These are phyloP conservation scores for Trypanosoma vivax DNA, from an alignment of 208 protist genomes.

Conservation along the genomic window DNA sequence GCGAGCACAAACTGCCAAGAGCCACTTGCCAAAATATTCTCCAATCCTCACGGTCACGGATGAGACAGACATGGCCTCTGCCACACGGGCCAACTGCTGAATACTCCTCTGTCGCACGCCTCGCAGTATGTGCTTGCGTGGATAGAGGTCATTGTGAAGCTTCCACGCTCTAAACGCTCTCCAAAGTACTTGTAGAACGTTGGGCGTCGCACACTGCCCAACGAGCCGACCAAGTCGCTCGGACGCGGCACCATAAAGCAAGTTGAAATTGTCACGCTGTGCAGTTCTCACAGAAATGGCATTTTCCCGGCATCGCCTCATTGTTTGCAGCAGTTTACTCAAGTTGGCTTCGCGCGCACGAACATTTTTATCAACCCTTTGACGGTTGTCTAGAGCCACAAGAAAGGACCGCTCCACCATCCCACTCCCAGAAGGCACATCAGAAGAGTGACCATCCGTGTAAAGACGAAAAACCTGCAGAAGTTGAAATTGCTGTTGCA, in stretches of 20 bases:
- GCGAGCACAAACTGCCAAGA: neutral
- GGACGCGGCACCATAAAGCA: slow-evolving; percentile 27
- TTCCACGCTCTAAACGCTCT: slow-evolving; percentile 42
- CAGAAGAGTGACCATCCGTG: neutral
- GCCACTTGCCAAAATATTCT: slow-evolving; percentile 20
- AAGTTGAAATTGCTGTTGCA: slow-evolving; percentile 17
- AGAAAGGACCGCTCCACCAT: neutral
- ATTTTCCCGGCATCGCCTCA: slow-evolving; percentile 39
- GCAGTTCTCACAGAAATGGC: slow-evolving; percentile 45
- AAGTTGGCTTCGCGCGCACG: slow-evolving; percentile 29
- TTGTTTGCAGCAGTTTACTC: slow-evolving; percentile 37
- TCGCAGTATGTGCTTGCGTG: slow-evolving; percentile 44
- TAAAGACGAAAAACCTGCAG: slow-evolving; percentile 1
- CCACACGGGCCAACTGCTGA: slow-evolving; percentile 9
- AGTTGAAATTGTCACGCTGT: slow-evolving; percentile 59
- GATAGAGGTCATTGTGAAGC: slow-evolving; percentile 34
- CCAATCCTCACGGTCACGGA: neutral
- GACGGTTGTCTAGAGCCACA: slow-evolving; percentile 38
- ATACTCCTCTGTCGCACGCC: slow-evolving; percentile 31
- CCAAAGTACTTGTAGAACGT: slow-evolving; percentile 19
- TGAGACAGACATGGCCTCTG: slow-evolving; percentile 2
- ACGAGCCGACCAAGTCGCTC: slow-evolving; percentile 36
- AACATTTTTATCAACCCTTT: slow-evolving; percentile 25
- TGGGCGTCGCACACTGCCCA: slow-evolving; percentile 30
- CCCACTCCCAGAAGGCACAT: neutral